Conservation (phyloP, 768 basidiomycete genomes). For the Tulasnella sp. region DNA sequence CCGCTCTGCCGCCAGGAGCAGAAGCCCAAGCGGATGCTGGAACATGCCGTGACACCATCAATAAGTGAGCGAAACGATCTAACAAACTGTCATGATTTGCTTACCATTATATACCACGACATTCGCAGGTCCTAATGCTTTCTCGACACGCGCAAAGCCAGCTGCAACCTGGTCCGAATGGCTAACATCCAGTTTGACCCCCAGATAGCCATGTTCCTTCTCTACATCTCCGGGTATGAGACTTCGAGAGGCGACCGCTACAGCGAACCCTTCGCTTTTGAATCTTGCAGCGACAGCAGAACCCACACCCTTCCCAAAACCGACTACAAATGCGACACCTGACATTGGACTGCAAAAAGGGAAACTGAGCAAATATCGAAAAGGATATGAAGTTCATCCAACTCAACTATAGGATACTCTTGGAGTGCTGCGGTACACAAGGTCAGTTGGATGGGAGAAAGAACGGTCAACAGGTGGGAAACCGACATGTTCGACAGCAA, state of each 20-base stretch:
- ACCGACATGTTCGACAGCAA: too few species aligned
- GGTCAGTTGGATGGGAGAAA: too few species aligned
- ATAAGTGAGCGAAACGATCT: not conserved
- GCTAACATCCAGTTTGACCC: slow-evolving; percentile 3
- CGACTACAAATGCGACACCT: slow-evolving; percentile 19
- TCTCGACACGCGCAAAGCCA: slow-evolving; percentile 13
- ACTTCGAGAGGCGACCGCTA: slow-evolving; percentile 15
- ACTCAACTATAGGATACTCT: too few species aligned
- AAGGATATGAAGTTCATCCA: too few species aligned
- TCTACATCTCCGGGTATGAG: not conserved
- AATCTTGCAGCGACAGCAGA: slow-evolving; percentile 21
- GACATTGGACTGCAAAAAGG: not conserved
- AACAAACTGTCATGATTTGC: not conserved
- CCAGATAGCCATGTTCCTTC: not conserved
- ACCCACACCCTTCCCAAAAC: slow-evolving; percentile 23
- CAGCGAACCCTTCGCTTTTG: slow-evolving; percentile 10
- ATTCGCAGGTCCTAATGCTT: slow-evolving; percentile 17
- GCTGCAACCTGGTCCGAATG: not conserved
- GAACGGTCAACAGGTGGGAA: too few species aligned
- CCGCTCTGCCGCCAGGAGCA: slow-evolving; percentile 13
- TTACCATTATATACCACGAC: slow-evolving; percentile 24
- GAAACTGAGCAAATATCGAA: not conserved
- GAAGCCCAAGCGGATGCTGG: not conserved
- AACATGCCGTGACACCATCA: not conserved
- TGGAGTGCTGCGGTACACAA: too few species aligned